These are phyloP conservation scores for Plenodomus tracheiphilus DNA, from an alignment of 2,329 filamentous ascomycete species.

Conservation along the genomic window DNA sequence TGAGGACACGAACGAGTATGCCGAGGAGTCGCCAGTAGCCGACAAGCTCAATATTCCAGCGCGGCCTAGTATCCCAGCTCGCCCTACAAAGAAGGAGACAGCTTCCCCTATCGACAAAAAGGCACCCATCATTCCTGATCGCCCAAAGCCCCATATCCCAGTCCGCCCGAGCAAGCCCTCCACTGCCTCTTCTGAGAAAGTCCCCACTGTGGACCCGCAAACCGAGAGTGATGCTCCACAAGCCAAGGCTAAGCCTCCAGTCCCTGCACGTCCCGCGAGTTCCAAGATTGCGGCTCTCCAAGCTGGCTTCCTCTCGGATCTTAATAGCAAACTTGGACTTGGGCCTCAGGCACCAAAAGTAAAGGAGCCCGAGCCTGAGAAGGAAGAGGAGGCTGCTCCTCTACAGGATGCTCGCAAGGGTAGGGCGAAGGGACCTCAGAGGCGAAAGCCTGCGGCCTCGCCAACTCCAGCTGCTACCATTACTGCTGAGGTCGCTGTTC, in stretches of 20 bases:
- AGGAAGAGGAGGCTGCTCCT: slow-evolving; percentile 69
- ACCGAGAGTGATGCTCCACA: slow-evolving; percentile 44
- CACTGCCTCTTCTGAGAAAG: slow-evolving; percentile 47
- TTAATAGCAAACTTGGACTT: slow-evolving; percentile 85
- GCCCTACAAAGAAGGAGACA: slow-evolving; percentile 42
- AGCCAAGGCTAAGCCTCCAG: slow-evolving; percentile 76
- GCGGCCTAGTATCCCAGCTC: slow-evolving; percentile 36
- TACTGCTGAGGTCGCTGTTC: slow-evolving; percentile 43
- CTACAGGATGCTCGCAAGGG: slow-evolving; percentile 87
- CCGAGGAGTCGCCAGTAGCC: slow-evolving; percentile 34
- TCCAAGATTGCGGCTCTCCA: slow-evolving; percentile 90
- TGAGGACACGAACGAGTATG: slow-evolving; percentile 50
- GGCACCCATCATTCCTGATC: slow-evolving; percentile 58
- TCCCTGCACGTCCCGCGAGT: slow-evolving; percentile 77
- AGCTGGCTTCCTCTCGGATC: slow-evolving; percentile 87
- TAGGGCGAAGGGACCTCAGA: slow-evolving; percentile 82
- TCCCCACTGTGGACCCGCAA: slow-evolving; percentile 27
- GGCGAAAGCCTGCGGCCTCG: slow-evolving; percentile 68
- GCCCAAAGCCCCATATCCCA: slow-evolving; percentile 67
- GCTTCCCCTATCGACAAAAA: slow-evolving; percentile 56
- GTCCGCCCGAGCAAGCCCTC: slow-evolving; percentile 59
- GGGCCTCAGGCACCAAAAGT: slow-evolving; percentile 82
- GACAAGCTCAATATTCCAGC: slow-evolving; percentile 36
- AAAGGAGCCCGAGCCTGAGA: slow-evolving; percentile 65
- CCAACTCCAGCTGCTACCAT: slow-evolving; percentile 52